Percentiles rank a stretch among this genome's conserved stretches.
Conservation (phyloP, 257 asterid species). For the Nicotiana sylvestris region DNA sequence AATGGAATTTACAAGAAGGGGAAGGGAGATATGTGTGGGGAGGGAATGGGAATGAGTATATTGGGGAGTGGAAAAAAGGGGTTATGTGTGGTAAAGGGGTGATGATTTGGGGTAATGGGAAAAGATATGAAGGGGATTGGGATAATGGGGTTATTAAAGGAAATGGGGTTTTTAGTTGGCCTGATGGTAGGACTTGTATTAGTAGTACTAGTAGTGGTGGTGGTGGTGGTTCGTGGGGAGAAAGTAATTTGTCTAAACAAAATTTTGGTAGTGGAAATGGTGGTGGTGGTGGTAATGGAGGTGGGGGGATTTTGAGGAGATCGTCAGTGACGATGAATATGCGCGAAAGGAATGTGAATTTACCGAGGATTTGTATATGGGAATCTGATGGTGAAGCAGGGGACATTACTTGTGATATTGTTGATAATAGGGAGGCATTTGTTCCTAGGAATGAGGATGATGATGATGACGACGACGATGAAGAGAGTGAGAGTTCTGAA, state of each 20-base stretch:
- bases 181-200: constrained; percentile 20
- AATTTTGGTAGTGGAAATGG: not conserved
- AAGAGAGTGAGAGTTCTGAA: constrained; percentile 11
- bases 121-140: constrained; percentile 28
- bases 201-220: not conserved
- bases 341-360: constrained; percentile 13
- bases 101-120: constrained; percentile 25
- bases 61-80: constrained; percentile 26
- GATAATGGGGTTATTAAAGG: constrained; percentile 22
- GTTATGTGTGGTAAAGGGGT: constrained; percentile 27
- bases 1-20: constrained; percentile 22
- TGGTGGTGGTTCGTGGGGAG: constrained; percentile 4
- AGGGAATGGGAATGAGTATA: constrained; percentile 20
- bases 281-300: not conserved
- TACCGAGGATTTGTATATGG: constrained; percentile 27
- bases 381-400: constrained; percentile 28
- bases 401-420: constrained; percentile 26
- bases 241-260: constrained; percentile 8
- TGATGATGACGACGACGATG: not conserved
- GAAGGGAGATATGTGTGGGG: constrained; percentile 23
- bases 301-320: constrained; percentile 7
- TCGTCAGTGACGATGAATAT: constrained; percentile 13
- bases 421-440: constrained; percentile 23
- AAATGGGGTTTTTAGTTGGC: constrained; percentile 26
- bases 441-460: constrained; percentile 7